Base-by-base conservation (phyloP, 495 filamentous ascomycete species). In the Penicillium waksmanii region DNA sequence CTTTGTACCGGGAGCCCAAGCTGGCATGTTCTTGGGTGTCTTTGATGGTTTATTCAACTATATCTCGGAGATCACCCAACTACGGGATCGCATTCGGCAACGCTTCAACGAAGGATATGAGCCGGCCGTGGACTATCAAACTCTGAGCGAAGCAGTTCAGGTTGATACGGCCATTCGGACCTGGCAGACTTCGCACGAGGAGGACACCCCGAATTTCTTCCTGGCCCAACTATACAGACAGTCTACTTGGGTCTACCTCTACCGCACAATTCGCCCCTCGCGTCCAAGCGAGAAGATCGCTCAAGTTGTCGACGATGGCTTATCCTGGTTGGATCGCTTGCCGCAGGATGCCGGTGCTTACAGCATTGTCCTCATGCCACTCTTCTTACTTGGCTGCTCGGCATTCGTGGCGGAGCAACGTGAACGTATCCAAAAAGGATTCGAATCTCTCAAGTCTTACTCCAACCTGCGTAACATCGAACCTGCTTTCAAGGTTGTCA, bases 191-290 rank as follows among this genome's bases (percentile, higher is more conserved):
- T 81, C 82, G 1, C 89, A 91, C 73, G 80, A 86, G 5, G 78
- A 81, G 8, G 87, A 89, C 11, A 87, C 91, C 21, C 82, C 85
- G 19, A 89, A 93, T 42, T 89, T 87, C 68, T 83, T 81, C n/a
- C 85, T 92, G 31, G 88, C 87, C 1, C 84, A 92, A 57, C 82
- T 97, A 5, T 96, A 97, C 71, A 86, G 92, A 46, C 92, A 96
- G 69, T 92, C 89, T 64, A 90, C 92, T 58, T 96, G 91, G 91
- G 85, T 96, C 5, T 96, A 97, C 66, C 81, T 97, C 0, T 89
- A 89, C 69, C 86, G 93, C 31, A 96, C 93, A 2, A 89, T 95
- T 62, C 86, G 89, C 57, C 89, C 89, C 2, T 92, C 89, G 3
- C 80, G 81, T 19, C 81, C 84, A 13, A 85, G 88, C 64, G 79